Conservation (phyloP, 2,329 filamentous ascomycete species). For the Ceratocystis huliohia region DNA sequence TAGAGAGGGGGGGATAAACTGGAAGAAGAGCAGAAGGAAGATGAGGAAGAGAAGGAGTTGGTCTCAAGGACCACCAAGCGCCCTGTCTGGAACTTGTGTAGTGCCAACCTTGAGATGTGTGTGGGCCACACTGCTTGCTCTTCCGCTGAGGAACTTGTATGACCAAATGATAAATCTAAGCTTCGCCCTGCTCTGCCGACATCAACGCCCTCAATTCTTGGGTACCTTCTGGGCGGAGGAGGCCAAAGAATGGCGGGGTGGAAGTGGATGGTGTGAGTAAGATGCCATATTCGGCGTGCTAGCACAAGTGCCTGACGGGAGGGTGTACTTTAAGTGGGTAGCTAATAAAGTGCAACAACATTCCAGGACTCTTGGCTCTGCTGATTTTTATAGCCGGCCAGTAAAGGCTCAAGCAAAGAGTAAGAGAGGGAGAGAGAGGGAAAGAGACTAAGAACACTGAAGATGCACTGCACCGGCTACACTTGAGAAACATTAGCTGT, state of each 20-base stretch:
- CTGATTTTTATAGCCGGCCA: not conserved
- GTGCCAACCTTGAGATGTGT: constrained; percentile 2
- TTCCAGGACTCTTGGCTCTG: not conserved
- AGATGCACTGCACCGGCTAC: too few species aligned
- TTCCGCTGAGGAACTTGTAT: not conserved
- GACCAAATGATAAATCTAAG: not conserved
- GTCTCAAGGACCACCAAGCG: not conserved
- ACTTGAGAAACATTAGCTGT: too few species aligned
- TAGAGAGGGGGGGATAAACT: not conserved
- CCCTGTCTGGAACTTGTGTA: constrained; percentile 9
- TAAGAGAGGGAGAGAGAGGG: not conserved
- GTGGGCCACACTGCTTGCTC: not conserved
- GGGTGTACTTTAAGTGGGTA: not conserved
- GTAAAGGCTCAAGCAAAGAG: not conserved
- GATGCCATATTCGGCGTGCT: not conserved
- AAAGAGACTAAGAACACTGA: too few species aligned
- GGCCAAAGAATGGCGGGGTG: not conserved
- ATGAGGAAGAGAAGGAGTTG: not conserved
- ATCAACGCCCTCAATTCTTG: not conserved
- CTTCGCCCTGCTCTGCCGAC: not conserved
- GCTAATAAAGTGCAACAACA: not conserved
- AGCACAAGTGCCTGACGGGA: constrained; percentile 1
- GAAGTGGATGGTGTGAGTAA: not conserved
- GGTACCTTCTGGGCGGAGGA: not conserved
- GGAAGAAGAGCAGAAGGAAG: not conserved